Evolutionary conservation across 2,329 filamentous ascomycete species (phyloP), one percentile per base, ranked within the genome.

Genomic region (Alternaria panax): DNA sequence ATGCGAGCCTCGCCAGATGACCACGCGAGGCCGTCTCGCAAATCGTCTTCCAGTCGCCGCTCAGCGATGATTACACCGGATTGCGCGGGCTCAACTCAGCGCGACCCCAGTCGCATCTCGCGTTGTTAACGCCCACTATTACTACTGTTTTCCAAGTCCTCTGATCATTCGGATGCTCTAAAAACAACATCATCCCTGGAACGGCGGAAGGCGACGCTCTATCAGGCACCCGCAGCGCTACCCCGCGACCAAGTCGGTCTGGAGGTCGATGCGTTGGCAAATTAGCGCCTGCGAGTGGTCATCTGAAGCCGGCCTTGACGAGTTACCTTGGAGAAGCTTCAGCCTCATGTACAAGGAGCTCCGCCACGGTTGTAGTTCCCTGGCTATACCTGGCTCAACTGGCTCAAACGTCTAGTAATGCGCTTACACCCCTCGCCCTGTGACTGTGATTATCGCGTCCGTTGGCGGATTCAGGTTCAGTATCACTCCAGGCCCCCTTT

Each of bases 321-420:
- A 70, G 67, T 70, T 51, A 63, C 50, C 54, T 34, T 68, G 66
- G 65, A 70, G 64, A 64, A 60, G 66, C 67, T 69, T 76, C 74
- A 76, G 72, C 71, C 75, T 74, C 74, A 74, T 62, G 56, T 63
- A 67, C 73, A 69, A 66, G 70, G 64, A 65, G 43, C 72, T 74
- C 63, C 72, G 75, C 73, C 74, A 75, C 73, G 61, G 66, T 65
- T 70, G 62, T 65, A 66, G 51, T 59, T 70, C 54, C 80, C 79
- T 71, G 76, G 77, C 54, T 78, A 76, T 75, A 79, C 75, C 32
- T 66, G 72, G 66, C 27, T 47, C 28, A 32, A 32, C 28, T 40
- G 38, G 47, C 36, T 74, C 75, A 64, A 76, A 60, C 74, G 59
- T 75, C 73, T 67, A 79, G 80, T 80, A 78, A 69, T 73, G 62